A percentile compares a stretch with the other conserved stretches of the same genome.
phyloP scores from a whole-genome alignment of 2,329 filamentous ascomycete genomes.

The Fusarium clavum region DNA sequence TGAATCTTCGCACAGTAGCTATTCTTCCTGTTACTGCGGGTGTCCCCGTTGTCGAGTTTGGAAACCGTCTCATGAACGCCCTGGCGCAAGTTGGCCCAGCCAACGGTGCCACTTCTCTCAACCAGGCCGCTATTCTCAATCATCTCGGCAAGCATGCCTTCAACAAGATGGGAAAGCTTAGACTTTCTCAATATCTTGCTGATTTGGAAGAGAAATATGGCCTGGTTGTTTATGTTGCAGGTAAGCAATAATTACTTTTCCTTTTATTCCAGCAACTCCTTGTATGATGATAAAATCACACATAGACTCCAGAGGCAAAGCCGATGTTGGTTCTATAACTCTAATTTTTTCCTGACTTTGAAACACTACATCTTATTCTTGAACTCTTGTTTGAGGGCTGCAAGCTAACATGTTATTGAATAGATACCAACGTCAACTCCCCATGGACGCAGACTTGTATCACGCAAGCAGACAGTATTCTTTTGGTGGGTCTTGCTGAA shows the following conservation, averaged over 20 bases:
- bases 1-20: constrained; percentile 93
- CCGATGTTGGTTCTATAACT: constrained; percentile 68
- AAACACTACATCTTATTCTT: constrained; percentile 9
- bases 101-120: constrained; percentile 91
- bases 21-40: constrained; percentile 91
- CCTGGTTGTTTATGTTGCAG: constrained; percentile 91
- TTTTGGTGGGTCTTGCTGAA: constrained; percentile 91
- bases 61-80: constrained; percentile 87
- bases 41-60: constrained; percentile 94
- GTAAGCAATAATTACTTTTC: constrained; percentile 57
- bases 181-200: constrained; percentile 93
- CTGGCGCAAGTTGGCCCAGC: constrained; percentile 88
- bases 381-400: constrained; percentile 1
- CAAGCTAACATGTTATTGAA: constrained; percentile 47
- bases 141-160: constrained; percentile 97
- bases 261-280: constrained; percentile 6
- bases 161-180: constrained; percentile 96
- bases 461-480: constrained; percentile 93
- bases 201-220: constrained; percentile 98
- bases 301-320: constrained; percentile 60
- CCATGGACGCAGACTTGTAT: constrained; percentile 99
- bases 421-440: constrained; percentile 94
- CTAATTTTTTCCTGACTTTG: constrained; percentile 75
- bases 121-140: constrained; percentile 92
- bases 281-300: constrained; percentile 64